Evolutionary conservation across 371 early-diverging fungal species (phyloP).

Genomic region (Apophysomyces variabilis): DNA sequence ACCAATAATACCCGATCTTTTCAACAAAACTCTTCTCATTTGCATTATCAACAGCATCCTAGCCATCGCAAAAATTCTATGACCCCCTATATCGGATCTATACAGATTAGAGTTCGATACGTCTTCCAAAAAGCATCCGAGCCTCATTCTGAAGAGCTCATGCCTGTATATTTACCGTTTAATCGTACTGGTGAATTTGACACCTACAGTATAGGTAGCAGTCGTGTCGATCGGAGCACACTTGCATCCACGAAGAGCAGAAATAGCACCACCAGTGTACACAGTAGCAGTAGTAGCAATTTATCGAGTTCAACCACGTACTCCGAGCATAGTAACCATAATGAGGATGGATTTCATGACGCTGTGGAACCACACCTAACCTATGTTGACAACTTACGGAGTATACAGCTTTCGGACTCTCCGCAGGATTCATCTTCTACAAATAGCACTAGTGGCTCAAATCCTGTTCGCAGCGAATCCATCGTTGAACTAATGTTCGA

Average conservation of each 20-base stretch:
- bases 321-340: neutral
- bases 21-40: conserved; percentile 11
- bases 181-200: conserved; percentile 27
- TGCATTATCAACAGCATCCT: conserved; percentile 35
- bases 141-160: conserved; percentile 19
- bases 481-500: conserved; percentile 36
- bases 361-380: conserved; percentile 40
- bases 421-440: neutral
- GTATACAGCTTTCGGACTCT: neutral
- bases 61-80: conserved; percentile 50
- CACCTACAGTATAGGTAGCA: conserved; percentile 30
- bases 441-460: neutral
- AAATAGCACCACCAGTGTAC: conserved; percentile 23
- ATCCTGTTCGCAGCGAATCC: conserved; percentile 32
- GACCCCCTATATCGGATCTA: conserved; percentile 50
- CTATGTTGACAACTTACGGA: conserved; percentile 23
- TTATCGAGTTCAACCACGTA: conserved; percentile 13
- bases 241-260: conserved; percentile 22
- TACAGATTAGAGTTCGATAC: conserved; percentile 53
- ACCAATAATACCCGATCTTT: conserved; percentile 3
- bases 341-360: conserved; percentile 30
- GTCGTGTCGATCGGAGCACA: conserved; percentile 24
- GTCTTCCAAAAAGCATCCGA: conserved; percentile 40
- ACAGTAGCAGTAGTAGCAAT: conserved; percentile 19
- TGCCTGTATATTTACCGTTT: conserved; percentile 18